Evolutionary conservation across 2,329 filamentous ascomycete species (phyloP).

Genomic region (Aspergillus sp.): DNA sequence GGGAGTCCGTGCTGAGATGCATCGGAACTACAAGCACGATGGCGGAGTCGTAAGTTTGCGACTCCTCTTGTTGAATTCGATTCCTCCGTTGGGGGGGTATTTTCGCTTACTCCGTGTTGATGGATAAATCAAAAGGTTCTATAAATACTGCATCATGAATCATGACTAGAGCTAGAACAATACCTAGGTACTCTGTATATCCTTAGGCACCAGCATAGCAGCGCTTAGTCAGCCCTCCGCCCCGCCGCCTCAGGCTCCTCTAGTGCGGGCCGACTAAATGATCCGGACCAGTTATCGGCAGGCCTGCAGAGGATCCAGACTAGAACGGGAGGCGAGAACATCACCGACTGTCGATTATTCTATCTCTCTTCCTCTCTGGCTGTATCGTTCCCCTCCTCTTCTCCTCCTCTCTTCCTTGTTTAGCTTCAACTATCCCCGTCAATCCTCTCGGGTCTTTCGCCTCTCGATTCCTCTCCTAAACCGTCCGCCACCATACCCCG

Average conservation of each 20-base stretch:
- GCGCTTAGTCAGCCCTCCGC: neutral
- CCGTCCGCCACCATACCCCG: neutral
- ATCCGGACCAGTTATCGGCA: conserved; percentile 16
- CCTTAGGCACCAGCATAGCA: neutral
- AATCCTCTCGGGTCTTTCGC: neutral
- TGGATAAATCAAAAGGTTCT: neutral
- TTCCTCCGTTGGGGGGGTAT: neutral
- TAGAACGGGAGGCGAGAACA: conserved; percentile 18
- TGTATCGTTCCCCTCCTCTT: neutral
- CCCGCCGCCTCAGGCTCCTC: neutral
- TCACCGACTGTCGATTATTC: too few species aligned
- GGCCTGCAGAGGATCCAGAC: conserved; percentile 22
- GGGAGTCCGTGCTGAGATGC: conserved; percentile 16
- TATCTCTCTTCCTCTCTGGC: conserved; percentile 8
- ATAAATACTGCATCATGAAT: neutral
- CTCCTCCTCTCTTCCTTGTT: conserved; percentile 1
- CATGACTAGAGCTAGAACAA: neutral
- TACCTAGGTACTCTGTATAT: neutral
- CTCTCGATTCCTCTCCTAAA: neutral
- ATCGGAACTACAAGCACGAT: conserved; percentile 13
- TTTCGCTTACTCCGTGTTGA: neutral
- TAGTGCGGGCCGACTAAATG: conserved; percentile 16
- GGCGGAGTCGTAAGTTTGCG: neutral
- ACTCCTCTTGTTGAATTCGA: neutral
- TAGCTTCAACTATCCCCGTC: neutral